Evolutionary conservation across 495 filamentous ascomycete species (phyloP).

Genomic region (Penicillium goetzii): DNA sequence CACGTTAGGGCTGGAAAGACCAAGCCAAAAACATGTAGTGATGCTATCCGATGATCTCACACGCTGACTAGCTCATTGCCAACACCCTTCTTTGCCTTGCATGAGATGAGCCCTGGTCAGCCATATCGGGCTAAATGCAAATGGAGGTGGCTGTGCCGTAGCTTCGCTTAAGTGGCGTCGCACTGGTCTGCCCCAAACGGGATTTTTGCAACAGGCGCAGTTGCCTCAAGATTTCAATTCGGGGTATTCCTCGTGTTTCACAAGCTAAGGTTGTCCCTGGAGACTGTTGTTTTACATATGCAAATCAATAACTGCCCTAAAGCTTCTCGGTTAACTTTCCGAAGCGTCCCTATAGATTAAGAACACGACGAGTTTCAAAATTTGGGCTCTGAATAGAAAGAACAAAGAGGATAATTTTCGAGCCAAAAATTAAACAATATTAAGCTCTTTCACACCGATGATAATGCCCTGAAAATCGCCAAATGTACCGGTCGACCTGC

Average conservation of each 20-base stretch:
- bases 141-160: constrained; percentile 35
- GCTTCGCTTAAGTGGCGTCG: constrained; percentile 26
- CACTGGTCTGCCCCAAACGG: constrained; percentile 7
- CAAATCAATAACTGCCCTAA: neutral
- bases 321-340: neutral
- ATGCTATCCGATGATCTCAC: neutral
- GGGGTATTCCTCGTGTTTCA: constrained; percentile 15
- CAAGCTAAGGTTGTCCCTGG: constrained; percentile 2
- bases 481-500: constrained; percentile 2
- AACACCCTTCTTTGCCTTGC: neutral
- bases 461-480: neutral
- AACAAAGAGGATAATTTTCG: neutral
- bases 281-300: neutral
- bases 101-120: constrained; percentile 1
- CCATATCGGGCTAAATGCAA: constrained; percentile 13
- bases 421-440: constrained; percentile 23
- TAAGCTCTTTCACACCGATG: constrained; percentile 24
- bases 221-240: constrained; percentile 15
- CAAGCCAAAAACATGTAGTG: neutral
- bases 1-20: neutral
- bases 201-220: constrained; percentile 23
- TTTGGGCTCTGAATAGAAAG: neutral
- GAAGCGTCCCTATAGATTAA: neutral
- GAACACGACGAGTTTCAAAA: neutral
- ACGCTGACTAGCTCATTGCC: neutral